phyloP scores from a whole-genome alignment of 768 basidiomycete species.

The Russula sp. region DNA sequence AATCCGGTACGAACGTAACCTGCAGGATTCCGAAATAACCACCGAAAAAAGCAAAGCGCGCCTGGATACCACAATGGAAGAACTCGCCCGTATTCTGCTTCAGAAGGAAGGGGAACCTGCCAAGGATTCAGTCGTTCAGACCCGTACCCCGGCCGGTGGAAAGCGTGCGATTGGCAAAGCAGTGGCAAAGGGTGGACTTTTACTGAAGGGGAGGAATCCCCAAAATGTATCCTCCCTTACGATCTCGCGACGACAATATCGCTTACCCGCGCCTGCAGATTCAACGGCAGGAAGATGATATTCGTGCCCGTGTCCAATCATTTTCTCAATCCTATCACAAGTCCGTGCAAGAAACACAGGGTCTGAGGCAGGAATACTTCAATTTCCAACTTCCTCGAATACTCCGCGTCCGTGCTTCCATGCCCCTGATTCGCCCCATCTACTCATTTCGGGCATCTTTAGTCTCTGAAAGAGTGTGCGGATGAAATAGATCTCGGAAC shows the following conservation, averaged over 20 bases:
- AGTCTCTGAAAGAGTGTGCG: slow-evolving; percentile 90
- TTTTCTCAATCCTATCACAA: slow-evolving; percentile 89
- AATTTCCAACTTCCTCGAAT: slow-evolving; percentile 95
- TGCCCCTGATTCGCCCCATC: not conserved
- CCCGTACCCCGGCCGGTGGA: slow-evolving; percentile 53
- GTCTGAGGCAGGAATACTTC: slow-evolving; percentile 94
- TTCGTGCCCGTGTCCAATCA: slow-evolving; percentile 74
- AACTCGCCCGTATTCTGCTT: slow-evolving; percentile 84
- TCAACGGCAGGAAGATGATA: slow-evolving; percentile 91
- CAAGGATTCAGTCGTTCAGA: slow-evolving; percentile 71
- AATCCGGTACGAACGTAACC: slow-evolving; percentile 75
- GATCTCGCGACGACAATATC: slow-evolving; percentile 6
- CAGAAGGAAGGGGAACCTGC: slow-evolving; percentile 94
- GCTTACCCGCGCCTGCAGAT: slow-evolving; percentile 42
- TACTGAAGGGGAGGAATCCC: slow-evolving; percentile 90
- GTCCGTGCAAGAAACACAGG: slow-evolving; percentile 82
- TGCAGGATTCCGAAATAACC: slow-evolving; percentile 79
- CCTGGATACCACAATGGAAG: slow-evolving; percentile 86
- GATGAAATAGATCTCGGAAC: slow-evolving; percentile 98
- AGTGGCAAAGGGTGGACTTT: slow-evolving; percentile 81
- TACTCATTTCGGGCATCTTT: not conserved
- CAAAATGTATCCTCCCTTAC: slow-evolving; percentile 53
- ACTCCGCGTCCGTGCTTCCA: slow-evolving; percentile 60
- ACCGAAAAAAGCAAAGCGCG: slow-evolving; percentile 89
- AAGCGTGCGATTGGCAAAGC: slow-evolving; percentile 88